Evolutionary conservation across 2,329 filamentous ascomycete genomes (phyloP).

Genomic region (Trichophyton mentagrophytes): DNA sequence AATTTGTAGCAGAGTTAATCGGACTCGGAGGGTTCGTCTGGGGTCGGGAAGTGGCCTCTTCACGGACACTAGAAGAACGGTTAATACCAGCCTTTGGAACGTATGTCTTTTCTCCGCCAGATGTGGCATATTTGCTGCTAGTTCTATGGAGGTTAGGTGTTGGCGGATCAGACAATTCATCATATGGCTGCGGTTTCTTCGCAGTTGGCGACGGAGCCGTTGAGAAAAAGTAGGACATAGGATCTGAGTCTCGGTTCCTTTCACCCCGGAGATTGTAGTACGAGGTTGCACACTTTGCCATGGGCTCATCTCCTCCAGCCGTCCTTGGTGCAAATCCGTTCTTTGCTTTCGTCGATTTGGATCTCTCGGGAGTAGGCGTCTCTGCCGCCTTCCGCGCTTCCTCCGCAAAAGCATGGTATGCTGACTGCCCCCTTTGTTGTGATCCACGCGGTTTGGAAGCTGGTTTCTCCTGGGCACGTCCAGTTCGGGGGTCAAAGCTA

Average conservation of each 20-base stretch:
- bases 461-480: constrained; percentile 13
- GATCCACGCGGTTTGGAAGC: constrained; percentile 4
- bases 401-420: constrained; percentile 28
- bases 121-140: constrained; percentile 42
- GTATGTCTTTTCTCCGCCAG: constrained; percentile 45
- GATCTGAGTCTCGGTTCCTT: constrained; percentile 22
- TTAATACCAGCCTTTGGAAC: constrained; percentile 40
- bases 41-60: constrained; percentile 20
- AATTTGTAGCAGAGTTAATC: constrained; percentile 16
- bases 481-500: constrained; percentile 29
- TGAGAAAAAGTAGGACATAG: constrained; percentile 25
- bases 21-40: constrained; percentile 28
- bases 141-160: constrained; percentile 35
- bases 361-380: constrained; percentile 22
- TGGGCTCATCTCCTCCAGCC: constrained; percentile 47
- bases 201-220: constrained; percentile 29
- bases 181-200: constrained; percentile 23
- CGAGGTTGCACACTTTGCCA: constrained; percentile 41
- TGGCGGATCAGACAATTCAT: constrained; percentile 13
- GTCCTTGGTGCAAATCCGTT: constrained; percentile 47
- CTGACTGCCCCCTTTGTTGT: constrained; percentile 25
- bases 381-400: constrained; percentile 21
- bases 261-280: constrained; percentile 31
- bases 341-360: constrained; percentile 38
- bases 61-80: constrained; percentile 42